phyloP scores from a whole-genome alignment of 192 early-diverging fungal genomes.

The Mortierella hygrophila region DNA sequence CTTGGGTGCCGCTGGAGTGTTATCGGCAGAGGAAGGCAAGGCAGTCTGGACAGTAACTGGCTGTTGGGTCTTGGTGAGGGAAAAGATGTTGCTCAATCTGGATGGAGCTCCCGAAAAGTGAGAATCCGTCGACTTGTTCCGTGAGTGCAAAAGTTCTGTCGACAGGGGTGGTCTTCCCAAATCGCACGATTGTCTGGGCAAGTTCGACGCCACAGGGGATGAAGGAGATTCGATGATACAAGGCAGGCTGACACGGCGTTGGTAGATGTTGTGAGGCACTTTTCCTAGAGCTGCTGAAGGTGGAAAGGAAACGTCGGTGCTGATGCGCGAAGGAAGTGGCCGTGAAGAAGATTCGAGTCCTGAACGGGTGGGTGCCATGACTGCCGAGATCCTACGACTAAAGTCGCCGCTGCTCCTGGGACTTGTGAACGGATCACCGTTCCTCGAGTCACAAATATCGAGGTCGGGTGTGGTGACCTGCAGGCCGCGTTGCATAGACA shows the following conservation, averaged over 20 bases:
- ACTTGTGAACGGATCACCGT: slow-evolving; percentile 30
- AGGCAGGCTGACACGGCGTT: slow-evolving; percentile 46
- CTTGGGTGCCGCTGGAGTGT: neutral
- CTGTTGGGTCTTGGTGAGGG: neutral
- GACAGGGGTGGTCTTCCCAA: slow-evolving; percentile 23
- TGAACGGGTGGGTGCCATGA: slow-evolving; percentile 21
- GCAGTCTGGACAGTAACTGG: neutral
- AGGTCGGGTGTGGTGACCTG: slow-evolving; percentile 20
- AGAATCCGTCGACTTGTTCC: neutral
- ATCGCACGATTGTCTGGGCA: slow-evolving; percentile 40
- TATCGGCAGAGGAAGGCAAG: neutral
- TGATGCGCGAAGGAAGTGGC: neutral
- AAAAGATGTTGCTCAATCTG: neutral
- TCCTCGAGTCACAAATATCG: slow-evolving; percentile 1
- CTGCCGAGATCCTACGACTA: slow-evolving; percentile 32
- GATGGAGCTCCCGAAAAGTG: neutral
- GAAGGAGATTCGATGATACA: slow-evolving; percentile 44
- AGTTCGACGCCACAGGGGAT: slow-evolving; percentile 11
- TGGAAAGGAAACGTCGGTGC: neutral
- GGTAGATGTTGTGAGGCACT: neutral
- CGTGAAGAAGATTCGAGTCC: neutral
- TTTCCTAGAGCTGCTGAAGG: neutral
- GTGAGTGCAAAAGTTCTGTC: slow-evolving; percentile 6
- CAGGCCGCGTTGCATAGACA: slow-evolving; percentile 42
- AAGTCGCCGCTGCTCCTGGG: slow-evolving; percentile 40